phyloP scores from a whole-genome alignment of 2,329 filamentous ascomycete genomes.

The Fusarium anguioides region DNA sequence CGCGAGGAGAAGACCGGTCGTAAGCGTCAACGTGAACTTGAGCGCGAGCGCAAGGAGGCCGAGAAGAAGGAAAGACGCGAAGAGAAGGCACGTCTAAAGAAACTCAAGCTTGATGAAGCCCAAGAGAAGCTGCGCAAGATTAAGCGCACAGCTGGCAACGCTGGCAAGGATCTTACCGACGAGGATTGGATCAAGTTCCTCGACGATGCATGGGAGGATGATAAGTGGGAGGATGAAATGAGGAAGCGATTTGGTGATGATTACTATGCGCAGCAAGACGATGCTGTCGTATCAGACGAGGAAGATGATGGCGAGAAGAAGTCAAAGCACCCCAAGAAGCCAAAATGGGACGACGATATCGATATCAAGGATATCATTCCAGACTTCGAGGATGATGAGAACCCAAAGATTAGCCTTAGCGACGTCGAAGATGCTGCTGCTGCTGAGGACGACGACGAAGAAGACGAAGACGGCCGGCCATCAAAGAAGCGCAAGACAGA shows the following conservation, averaged over 20 bases:
- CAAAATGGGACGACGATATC: conserved; percentile 94
- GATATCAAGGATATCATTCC: conserved; percentile 93
- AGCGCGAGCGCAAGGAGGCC: conserved; percentile 80
- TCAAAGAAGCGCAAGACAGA: conserved; percentile 72
- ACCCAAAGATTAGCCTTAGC: conserved; percentile 66
- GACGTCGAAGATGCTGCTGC: conserved; percentile 54
- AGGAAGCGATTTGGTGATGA: conserved; percentile 85
- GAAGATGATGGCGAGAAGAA: conserved; percentile 68
- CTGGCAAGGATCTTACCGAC: conserved; percentile 72
- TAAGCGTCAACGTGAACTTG: conserved; percentile 81
- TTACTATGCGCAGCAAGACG: conserved; percentile 84
- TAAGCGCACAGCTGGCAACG: conserved; percentile 86
- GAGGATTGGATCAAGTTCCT: conserved; percentile 88
- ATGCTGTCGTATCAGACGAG: conserved; percentile 72
- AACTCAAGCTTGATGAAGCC: conserved; percentile 90
- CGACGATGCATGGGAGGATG: conserved; percentile 88
- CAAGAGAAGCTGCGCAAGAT: conserved; percentile 89
- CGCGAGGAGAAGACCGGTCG: conserved; percentile 83
- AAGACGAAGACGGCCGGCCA: conserved; percentile 55
- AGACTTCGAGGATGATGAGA: conserved; percentile 79
- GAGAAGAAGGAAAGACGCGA: conserved; percentile 80
- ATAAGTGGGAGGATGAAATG: conserved; percentile 93
- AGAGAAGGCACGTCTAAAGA: conserved; percentile 85
- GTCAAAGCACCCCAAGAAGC: conserved; percentile 64
- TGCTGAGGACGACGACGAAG: conserved; percentile 50